Evolutionary conservation across 2,329 filamentous ascomycete genomes (phyloP).

Genomic region (Aspergillus ruber): DNA sequence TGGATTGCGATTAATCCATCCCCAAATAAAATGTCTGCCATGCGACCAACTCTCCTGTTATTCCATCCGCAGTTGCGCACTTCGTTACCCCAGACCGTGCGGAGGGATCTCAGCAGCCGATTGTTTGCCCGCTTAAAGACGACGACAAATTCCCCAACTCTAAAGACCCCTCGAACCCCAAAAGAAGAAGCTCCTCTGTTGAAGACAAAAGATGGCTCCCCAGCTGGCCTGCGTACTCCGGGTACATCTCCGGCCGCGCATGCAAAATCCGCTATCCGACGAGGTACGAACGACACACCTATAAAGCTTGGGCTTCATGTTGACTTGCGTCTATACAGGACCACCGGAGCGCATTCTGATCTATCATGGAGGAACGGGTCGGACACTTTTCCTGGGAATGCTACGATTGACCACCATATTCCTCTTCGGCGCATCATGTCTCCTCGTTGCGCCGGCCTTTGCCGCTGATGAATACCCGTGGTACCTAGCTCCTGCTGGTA

Average conservation of each 20-base stretch:
- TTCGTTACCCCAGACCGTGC: slow-evolving; percentile 18
- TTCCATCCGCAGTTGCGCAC: slow-evolving; percentile 25
- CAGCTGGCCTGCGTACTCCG: slow-evolving; percentile 9
- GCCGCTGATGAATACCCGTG: slow-evolving; percentile 37
- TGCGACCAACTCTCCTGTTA: slow-evolving; percentile 13
- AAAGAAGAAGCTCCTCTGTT: slow-evolving; percentile 14
- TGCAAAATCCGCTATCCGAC: slow-evolving; percentile 20
- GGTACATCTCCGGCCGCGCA: slow-evolving; percentile 10
- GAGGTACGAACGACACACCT: slow-evolving; percentile 17
- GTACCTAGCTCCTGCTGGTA: slow-evolving; percentile 38
- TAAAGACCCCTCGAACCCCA: slow-evolving; percentile 15
- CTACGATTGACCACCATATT: slow-evolving; percentile 67
- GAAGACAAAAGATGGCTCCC: slow-evolving; percentile 15
- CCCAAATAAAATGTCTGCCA: neutral
- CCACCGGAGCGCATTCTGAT: slow-evolving; percentile 52
- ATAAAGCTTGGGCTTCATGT: slow-evolving; percentile 6
- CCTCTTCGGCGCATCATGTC: slow-evolving; percentile 58
- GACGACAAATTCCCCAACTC: slow-evolving; percentile 15
- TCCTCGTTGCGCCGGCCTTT: slow-evolving; percentile 58
- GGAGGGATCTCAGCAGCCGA: slow-evolving; percentile 19
- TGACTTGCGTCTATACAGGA: slow-evolving; percentile 15
- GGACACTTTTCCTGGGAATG: slow-evolving; percentile 62
- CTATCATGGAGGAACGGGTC: slow-evolving; percentile 66
- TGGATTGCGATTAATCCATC: neutral
- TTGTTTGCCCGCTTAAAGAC: slow-evolving; percentile 25